Evolutionary conservation across 805 yeast species (phyloP), one percentile per base, ranked within the genome.

Genomic region (Candida fluviatilis): DNA sequence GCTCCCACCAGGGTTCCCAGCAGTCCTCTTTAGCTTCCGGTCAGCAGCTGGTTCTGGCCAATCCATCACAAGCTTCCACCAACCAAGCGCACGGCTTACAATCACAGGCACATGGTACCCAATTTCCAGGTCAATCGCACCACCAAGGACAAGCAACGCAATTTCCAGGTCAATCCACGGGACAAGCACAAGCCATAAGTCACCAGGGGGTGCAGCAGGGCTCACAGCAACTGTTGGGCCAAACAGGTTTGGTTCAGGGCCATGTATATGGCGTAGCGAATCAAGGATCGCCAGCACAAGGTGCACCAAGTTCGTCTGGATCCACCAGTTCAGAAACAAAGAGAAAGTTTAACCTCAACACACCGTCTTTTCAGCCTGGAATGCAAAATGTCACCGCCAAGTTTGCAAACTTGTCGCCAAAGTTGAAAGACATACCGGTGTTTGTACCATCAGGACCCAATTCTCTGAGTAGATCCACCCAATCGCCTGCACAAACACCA

Each of bases 361-460:
- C 71, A 2, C 71, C 75, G 33, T 62, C 68, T 11, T 69, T 69
- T 48, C 70, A 71, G 38, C 71, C 76, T 3, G 39, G 47, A 10
- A 16, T 38, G 2, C 59, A 58, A 3, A 58, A 36, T 35, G 41
- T 58, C 25, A 46, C 52, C 5, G 47, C 44, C 26, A 73, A 72
- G 46, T 70, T 73, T 45, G 52, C 76, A 1, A 54, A 57, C n/a
- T 53, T 70, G 43, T 73, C 80, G 11, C 80, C 81, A 2, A 69
- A 69, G 36, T 45, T 75, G 28, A 65, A 65, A 39, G 72, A 66
- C 14, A 64, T 73, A 13, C 76, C 78, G 1, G 53, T 71, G 1
- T 76, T 76, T 49, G 67, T 73, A 4, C 81, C 80, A 12, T 51
- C 66, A n/a, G 56, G 47, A 6, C 35, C 39, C 12, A 35, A 24